Evolutionary conservation across 768 basidiomycete genomes (phyloP), one percentile per base, ranked within the genome.

Genomic region (Roridomyces roridus): DNA sequence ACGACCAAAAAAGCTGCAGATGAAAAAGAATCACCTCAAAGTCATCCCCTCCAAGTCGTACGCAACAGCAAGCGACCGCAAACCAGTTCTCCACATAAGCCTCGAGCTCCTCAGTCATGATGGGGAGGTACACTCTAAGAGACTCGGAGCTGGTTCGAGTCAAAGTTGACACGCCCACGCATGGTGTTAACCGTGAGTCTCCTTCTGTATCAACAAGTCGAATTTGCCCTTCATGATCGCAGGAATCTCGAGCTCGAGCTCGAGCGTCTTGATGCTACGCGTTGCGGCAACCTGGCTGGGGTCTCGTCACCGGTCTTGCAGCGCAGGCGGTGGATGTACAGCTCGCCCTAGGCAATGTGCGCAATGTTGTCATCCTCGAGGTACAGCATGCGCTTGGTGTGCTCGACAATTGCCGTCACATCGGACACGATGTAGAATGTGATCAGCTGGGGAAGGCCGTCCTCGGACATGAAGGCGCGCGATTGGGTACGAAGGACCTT

Each of bases 181-280:
- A 99, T 99, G 46, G 97, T 99, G 85, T 99, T 99, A 76, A 98
- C 94, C 93, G 80, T 94, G 98, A 66, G 98, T 98, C 75, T 99
- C 97, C 80, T 99, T 99, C 74, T 98, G 96, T 97, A 99, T 99
- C 79, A 99, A 99, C 71, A 96, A 96, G 70, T 94, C 94, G 72
- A 98, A 99, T 75, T 95, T 94, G 70, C 97, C 97, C 84, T 99
- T 99, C 97, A 98, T 98, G 78, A 99, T 98, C 64, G 96, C 97
- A n/a, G 96, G 96, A 42, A 99, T 86, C n/a, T n/a, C n/a, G n/a
- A n/a, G n/a, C 76, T 99, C 97, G 63, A 99, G 87, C 77, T 98
- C 97, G 65, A 99, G 87, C 6, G 95, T 97, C 79, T 98, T 96
- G 74, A 99, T 98, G 63, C 86, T 94, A 64, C 97, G 92, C 28